These are phyloP conservation scores for Aspergillus neoniger DNA, from an alignment of 2,329 filamentous ascomycete genomes.

Conservation along the genomic window DNA sequence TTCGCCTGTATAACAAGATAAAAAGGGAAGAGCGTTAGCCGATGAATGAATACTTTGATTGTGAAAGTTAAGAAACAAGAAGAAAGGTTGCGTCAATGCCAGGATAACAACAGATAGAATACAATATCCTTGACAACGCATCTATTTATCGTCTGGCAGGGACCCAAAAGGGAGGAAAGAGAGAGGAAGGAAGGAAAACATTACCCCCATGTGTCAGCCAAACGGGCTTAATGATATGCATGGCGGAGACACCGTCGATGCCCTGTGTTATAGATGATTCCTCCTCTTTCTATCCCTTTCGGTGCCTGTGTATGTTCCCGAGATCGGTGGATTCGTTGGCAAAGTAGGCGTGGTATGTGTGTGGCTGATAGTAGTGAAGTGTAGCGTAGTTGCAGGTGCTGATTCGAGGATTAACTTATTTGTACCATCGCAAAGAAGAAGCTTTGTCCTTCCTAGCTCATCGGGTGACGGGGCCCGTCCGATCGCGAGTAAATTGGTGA, in stretches of 20 bases:
- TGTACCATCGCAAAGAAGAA: constrained; percentile 32
- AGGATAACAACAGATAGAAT: constrained; percentile 6
- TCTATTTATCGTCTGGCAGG: not conserved
- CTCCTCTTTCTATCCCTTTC: constrained; percentile 6
- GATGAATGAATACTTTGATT: not conserved
- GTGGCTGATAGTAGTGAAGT: no score
- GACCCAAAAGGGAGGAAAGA: constrained; percentile 6
- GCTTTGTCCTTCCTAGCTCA: constrained; percentile 13
- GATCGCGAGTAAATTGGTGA: not conserved
- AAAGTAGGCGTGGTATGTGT: constrained; percentile 20
- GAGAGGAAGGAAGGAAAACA: not conserved
- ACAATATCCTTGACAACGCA: not conserved
- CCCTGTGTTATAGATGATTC: not conserved
- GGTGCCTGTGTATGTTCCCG: constrained; percentile 3
- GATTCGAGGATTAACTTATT: constrained; percentile 21
- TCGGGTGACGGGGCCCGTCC: constrained; percentile 8
- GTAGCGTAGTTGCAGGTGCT: not conserved
- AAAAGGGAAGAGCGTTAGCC: constrained; percentile 20
- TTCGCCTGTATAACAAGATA: constrained; percentile 63
- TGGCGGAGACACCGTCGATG: constrained; percentile 39
- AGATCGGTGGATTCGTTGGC: constrained; percentile 15
- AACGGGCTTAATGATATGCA: constrained; percentile 90
- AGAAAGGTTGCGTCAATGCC: not conserved
- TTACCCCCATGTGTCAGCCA: constrained; percentile 92
- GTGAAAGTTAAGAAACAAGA: not conserved